Evolutionary conservation across 2,329 filamentous ascomycete genomes (phyloP), one percentile per base, ranked within the genome.

Genomic region (Trichoderma oligosporum): DNA sequence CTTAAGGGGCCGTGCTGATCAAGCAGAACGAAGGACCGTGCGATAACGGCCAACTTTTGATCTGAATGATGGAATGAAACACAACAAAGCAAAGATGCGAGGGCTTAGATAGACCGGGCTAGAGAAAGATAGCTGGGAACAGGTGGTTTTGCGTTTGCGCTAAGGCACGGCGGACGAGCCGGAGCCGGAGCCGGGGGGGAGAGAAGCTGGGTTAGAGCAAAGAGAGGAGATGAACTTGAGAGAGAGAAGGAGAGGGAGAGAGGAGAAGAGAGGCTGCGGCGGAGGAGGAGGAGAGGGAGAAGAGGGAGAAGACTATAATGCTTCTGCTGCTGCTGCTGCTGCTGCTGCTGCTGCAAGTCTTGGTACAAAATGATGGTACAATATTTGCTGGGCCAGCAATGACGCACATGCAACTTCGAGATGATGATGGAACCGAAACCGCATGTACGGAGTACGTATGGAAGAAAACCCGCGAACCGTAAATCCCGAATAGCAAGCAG

Each of bases 131-230:
- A 45, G 14, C 22, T 27, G 25, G 16, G 22, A 41, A 35, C 22
- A 22, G 12, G n/a, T 22, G 4, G 24, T 31, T 39, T 41, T 39
- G 47, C 16, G 16, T 39, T 41, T 39, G 47, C 47, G 47, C 47
- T 51, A 51, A 29, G 33, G 24, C 33, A 49, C 20, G 33, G 33
- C 46, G 46, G 35, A 38, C 20, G 49, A 42, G 29, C 49, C 49
- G 49, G 27, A 53, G 49, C 49, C 49, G 49, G 38, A 44, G 27
- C 38, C 20, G 29, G 35, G 49, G 29, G n/a, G n/a, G n/a, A n/a
- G n/a, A n/a, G n/a, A n/a, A n/a, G n/a, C n/a, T n/a, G n/a, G n/a
- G n/a, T n/a, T 31, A 20, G 41, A 18, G 27, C 27, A 44, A 18
- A 24, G 2, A 4, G 7, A 33, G 36, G 16, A 11, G 16, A 8